Conservation (phyloP, 225 moss, liverwort and hornwort genomes). For the Pleurozium schreberi region DNA sequence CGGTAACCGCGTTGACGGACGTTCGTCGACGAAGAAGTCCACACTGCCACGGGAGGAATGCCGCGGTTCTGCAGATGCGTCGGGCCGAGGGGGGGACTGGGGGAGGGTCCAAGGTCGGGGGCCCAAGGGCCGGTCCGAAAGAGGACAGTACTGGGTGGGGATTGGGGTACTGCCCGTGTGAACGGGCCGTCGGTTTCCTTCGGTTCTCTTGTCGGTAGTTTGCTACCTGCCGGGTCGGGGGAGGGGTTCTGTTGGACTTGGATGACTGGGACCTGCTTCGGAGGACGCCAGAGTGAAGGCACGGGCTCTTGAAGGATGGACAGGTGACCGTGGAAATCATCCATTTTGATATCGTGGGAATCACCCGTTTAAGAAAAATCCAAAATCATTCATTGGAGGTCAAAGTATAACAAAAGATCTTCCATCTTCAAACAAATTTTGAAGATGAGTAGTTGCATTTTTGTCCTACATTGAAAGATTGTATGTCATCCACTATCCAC, state of each 20-base stretch:
- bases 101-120: background rate
- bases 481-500: no score
- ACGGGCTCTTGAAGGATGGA: no score
- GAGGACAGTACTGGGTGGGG: background rate
- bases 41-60: background rate
- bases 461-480: no score
- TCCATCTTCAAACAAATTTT: no score
- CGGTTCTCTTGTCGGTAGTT: background rate
- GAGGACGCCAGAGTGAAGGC: no score
- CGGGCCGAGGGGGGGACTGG: background rate
- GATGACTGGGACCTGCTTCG: background rate
- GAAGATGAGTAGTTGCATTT: no score
- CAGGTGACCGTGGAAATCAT: no score
- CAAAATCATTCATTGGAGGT: no score
- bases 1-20: slow-evolving; percentile 20
- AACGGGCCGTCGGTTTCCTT: background rate
- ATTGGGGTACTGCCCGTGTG: background rate
- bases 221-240: background rate
- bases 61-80: background rate
- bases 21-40: slow-evolving; percentile 8
- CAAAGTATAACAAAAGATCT: no score
- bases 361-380: no score
- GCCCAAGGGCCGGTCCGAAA: background rate
- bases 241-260: background rate
- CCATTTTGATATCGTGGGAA: no score